A percentile compares a stretch with the other conserved stretches of the same genome.
These are phyloP conservation scores for Rhizopogon vulgaris DNA, from an alignment of 768 basidiomycete genomes.

Conservation along the genomic window DNA sequence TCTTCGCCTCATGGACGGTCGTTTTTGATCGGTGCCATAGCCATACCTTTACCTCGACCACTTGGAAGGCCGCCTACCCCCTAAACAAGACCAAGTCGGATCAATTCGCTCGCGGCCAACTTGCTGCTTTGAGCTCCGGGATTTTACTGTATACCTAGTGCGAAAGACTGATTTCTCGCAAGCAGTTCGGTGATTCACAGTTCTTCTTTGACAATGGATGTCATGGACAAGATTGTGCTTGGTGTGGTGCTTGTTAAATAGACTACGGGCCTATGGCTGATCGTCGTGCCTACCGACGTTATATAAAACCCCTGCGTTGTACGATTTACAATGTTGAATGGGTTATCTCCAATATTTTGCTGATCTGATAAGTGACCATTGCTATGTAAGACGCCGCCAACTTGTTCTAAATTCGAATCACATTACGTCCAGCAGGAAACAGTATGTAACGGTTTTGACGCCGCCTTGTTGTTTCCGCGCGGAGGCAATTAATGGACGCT, in stretches of 20 bases:
- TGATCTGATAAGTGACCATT: no score
- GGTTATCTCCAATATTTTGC: no score
- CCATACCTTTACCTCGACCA: neutral
- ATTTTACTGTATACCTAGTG: neutral
- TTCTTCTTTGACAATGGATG: no score
- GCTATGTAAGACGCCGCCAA: neutral
- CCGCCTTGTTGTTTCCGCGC: slow-evolving; percentile 1
- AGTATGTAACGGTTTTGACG: slow-evolving; percentile 1
- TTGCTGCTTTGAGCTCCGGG: neutral
- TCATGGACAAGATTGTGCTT: neutral
- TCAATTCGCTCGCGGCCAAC: neutral
- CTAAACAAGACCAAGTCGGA: neutral
- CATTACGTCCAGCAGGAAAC: neutral
- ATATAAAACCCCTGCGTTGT: neutral
- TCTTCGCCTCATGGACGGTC: neutral
- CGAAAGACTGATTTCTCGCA: neutral
- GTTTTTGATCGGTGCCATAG: neutral
- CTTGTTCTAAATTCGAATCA: neutral
- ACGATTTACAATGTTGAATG: no score
- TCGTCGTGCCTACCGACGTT: neutral
- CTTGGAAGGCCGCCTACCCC: neutral
- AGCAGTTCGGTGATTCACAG: neutral
- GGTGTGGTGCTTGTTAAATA: neutral
- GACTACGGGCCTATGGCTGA: neutral
- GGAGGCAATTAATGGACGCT: slow-evolving; percentile 1